phyloP scores from a whole-genome alignment of 2,329 filamentous ascomycete genomes.

The Aspergillus persii region DNA sequence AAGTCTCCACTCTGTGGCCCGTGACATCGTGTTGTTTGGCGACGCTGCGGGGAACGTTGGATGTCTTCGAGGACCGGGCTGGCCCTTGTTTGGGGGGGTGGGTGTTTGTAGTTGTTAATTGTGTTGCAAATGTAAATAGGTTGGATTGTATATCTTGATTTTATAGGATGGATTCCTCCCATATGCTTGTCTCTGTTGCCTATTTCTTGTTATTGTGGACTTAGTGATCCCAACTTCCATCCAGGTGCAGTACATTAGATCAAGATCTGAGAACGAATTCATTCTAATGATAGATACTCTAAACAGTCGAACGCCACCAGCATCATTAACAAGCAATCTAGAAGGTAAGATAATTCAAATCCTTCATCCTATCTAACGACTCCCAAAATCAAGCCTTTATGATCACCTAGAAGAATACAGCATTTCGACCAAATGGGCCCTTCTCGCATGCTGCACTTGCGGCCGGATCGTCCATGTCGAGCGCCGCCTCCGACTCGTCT shows the following conservation, averaged over 20 bases:
- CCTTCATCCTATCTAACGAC: neutral
- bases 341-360: neutral
- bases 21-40: neutral
- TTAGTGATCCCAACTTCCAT: no score
- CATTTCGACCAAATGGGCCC: conserved; percentile 1
- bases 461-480: conserved; percentile 44
- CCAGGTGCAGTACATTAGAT: no score
- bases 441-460: conserved; percentile 33
- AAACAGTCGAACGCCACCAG: neutral
- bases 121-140: no score
- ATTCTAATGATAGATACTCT: neutral
- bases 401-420: neutral
- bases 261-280: neutral
- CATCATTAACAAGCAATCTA: neutral
- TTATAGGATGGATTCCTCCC: no score
- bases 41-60: no score
- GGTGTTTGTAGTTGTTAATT: no score
- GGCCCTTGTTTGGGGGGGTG: no score
- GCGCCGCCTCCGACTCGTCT: conserved; percentile 37
- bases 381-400: neutral
- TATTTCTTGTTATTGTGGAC: no score
- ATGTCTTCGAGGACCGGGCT: no score
- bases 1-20: no score
- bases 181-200: no score
- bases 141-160: no score